phyloP scores from a whole-genome alignment of 140 eudicot genomes.

The Cichorium intybus region DNA sequence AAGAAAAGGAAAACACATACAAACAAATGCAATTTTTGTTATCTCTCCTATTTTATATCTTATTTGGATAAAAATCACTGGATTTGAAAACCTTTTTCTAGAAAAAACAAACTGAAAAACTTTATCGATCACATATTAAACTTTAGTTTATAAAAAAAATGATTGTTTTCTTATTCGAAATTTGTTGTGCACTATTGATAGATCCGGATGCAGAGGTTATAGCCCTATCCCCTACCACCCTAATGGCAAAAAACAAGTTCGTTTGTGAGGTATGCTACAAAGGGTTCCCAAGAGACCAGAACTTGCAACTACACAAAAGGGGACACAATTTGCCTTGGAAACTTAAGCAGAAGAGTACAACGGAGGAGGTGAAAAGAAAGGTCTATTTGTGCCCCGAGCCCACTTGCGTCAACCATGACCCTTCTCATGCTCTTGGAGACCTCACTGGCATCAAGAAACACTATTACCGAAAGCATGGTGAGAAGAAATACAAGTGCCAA shows the following conservation, averaged over 20 bases:
- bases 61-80: neutral
- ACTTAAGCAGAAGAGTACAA: conserved; percentile 12
- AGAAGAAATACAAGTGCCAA: conserved; percentile 21
- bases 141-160: neutral
- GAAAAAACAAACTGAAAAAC: neutral
- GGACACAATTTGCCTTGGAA: conserved; percentile 43
- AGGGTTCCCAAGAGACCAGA: conserved; percentile 43
- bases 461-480: conserved; percentile 33
- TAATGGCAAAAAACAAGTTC: conserved; percentile 26
- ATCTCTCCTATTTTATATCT: neutral
- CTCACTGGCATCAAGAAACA: conserved; percentile 44
- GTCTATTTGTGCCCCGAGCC: conserved; percentile 37
- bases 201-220: conserved; percentile 37
- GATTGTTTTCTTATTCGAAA: neutral
- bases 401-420: conserved; percentile 25
- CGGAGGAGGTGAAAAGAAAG: conserved; percentile 4
- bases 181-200: neutral
- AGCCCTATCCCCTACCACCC: conserved; percentile 30
- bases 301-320: conserved; percentile 35
- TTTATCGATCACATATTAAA: neutral
- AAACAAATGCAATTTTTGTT: neutral
- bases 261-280: conserved; percentile 35
- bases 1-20: neutral
- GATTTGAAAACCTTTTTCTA: neutral
- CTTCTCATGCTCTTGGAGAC: conserved; percentile 32